Evolutionary conservation across 257 asterid species (phyloP), one percentile per base, ranked within the genome.

Genomic region (Nicotiana benthamiana): DNA sequence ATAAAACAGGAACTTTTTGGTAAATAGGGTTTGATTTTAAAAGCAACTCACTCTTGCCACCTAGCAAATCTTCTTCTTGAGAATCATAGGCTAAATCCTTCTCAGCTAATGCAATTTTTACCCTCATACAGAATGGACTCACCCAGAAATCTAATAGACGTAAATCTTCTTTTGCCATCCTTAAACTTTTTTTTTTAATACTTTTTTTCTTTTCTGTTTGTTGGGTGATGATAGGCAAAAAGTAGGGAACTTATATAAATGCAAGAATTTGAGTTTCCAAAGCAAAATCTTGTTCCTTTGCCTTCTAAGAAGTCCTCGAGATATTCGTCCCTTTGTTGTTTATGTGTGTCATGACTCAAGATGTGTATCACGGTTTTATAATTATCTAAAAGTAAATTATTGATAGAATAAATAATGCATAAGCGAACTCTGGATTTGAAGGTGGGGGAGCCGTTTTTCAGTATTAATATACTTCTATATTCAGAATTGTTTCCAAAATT

Each of bases 1-100:
- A 65, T n/a, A 93, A 83, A 32, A 91, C 95, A 16, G 97, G 97
- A 18, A 93, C 95, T 84, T 89, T 93, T 76, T 85, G 87, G 65
- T 89, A 85, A 68, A 91, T 83, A 1, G 97, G 97, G 82, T 93
- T 93, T 1, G 93, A 88, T 67, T 89, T 88, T 17, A 90, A 83
- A 46, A 93, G 85, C 82, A 90, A 67, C 0, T 88, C 90, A 80
- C 92, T 92, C 82, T 92, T 90, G 28, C 90, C 96, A 18, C 90
- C 90, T 43, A 91, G 28, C 13, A 91, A 4, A 48, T 92, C 88
- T 75, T 92, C 97, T 67, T 88, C 91, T 75, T 84, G 80, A 1
- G 12, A 1, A 77, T 83, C 88, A 54, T 86, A 90, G 27, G 83
- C 81, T 84, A 92, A 34, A 13, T 91, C 94, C 85, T 92, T 91